Conservation (phyloP, 2,329 filamentous ascomycete genomes). For the Aspergillus ibericus region DNA sequence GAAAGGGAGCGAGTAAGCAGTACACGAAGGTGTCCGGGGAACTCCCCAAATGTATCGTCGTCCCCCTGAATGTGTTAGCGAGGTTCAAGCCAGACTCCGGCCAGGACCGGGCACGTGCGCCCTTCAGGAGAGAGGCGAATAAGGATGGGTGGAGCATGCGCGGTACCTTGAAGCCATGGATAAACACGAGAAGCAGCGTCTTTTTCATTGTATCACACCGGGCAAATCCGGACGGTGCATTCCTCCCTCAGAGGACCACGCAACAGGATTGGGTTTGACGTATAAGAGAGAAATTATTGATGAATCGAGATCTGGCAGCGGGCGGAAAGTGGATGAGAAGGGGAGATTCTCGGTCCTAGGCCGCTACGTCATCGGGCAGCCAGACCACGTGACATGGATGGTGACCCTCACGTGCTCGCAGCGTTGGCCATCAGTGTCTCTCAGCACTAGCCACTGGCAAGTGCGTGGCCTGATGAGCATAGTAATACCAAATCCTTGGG, state of each 20-base stretch:
- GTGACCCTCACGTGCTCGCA: neutral
- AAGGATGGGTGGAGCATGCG: neutral
- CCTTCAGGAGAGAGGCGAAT: neutral
- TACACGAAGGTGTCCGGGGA: conserved; percentile 46
- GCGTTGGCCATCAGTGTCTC: neutral
- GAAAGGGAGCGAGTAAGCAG: conserved; percentile 46
- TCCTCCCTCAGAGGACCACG: neutral
- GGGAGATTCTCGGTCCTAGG: neutral
- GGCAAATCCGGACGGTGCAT: neutral
- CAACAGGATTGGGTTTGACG: neutral
- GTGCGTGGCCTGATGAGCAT: too few species aligned
- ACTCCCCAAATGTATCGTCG: conserved; percentile 50
- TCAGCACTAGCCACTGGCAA: too few species aligned
- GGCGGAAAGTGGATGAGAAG: neutral
- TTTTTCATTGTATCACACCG: conserved; percentile 40
- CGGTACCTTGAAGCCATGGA: conserved; percentile 51
- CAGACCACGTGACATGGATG: neutral
- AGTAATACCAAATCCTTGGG: too few species aligned
- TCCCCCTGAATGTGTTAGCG: conserved; percentile 41
- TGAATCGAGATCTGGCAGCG: neutral
- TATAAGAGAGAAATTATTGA: neutral
- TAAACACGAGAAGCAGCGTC: conserved; percentile 49
- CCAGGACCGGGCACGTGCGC: neutral
- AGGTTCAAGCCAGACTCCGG: neutral
- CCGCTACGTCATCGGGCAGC: neutral